Evolutionary conservation across 176 grass and related monocot species (phyloP), one percentile per base, ranked within the genome.

Genomic region (Raddia guianensis): DNA sequence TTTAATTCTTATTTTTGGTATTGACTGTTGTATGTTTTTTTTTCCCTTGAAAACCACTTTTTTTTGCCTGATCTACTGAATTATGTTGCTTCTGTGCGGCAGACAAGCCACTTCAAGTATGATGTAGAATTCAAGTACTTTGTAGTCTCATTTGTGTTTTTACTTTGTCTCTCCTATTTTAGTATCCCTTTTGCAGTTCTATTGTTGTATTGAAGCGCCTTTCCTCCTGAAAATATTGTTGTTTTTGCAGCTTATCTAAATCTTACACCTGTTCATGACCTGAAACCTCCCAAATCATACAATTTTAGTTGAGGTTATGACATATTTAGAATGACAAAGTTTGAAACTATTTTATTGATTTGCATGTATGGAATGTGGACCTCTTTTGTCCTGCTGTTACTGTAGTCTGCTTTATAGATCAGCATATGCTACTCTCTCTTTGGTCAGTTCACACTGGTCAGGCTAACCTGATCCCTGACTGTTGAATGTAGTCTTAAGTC

Each of bases 331-430:
- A 11, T 32, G 2, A 62, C 59, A 82, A 19, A 72, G 44, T 19
- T 20, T 49, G 18, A 43, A 76, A 43, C 10, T 64, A 70, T 65
- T n/a, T 66, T 72, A 40, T 72, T 81, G 15, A 73, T 3, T 1
- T 59, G 49, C 18, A 78, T 47, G n/a, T 53, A 62, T 83, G 34
- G 42, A 21, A 72, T 56, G 64, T 87, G 57, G 46, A 33, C 67
- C 66, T 85, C 18, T 49, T 45, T 63, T 78, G 70, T 33, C 62
- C 19, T 81, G 19, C 14, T 81, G 12, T 61, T 81, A 14, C 14
- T 81, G 12, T 61, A 55, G 21, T 40, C 47, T 89, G 58, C 42
- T 85, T 46, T 3, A 0, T 64, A 27, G 48, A 47, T 74, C 9
- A 15, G 34, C 40, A 9, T 49, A 48, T 70, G 37, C 2, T 49